A percentile compares a stretch with the other conserved stretches of the same genome.
These are phyloP conservation scores for Alternaria hordeiaustralica DNA, from an alignment of 2,329 filamentous ascomycete genomes.

Conservation along the genomic window DNA sequence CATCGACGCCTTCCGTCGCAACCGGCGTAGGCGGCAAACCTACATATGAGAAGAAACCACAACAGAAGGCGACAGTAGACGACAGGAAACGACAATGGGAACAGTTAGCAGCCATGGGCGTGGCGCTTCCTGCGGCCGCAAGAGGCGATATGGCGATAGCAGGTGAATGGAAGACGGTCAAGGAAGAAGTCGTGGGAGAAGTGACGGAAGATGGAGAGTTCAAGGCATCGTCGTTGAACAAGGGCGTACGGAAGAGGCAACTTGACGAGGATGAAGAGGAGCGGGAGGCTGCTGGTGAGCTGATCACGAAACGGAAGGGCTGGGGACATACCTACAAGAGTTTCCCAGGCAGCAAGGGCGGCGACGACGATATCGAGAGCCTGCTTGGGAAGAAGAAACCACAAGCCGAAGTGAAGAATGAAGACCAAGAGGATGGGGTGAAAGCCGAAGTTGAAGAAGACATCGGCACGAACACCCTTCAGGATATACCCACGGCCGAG, in stretches of 20 bases:
- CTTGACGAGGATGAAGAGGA: constrained; percentile 66
- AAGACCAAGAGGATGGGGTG: constrained; percentile 45
- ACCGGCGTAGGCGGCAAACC: constrained; percentile 32
- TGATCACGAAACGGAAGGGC: constrained; percentile 48
- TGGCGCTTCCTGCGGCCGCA: constrained; percentile 80
- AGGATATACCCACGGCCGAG: constrained; percentile 39
- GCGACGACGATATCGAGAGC: constrained; percentile 71
- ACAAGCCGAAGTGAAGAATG: constrained; percentile 49
- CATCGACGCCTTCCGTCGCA: constrained; percentile 40
- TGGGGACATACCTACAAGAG: constrained; percentile 56
- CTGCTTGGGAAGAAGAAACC: constrained; percentile 52
- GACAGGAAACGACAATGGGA: constrained; percentile 84
- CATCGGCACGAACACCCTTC: constrained; percentile 22
- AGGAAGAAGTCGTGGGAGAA: constrained; percentile 54
- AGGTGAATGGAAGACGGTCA: constrained; percentile 82
- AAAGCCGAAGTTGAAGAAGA: constrained; percentile 29
- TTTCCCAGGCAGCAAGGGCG: constrained; percentile 53
- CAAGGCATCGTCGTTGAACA: constrained; percentile 52
- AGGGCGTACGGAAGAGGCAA: constrained; percentile 69
- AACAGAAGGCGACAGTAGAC: constrained; percentile 61
- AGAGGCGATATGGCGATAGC: constrained; percentile 83
- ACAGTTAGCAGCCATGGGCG: constrained; percentile 85
- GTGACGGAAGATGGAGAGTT: constrained; percentile 56
- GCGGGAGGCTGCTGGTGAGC: constrained; percentile 62
- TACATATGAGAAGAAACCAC: constrained; percentile 42